Percentiles rank a stretch among this genome's conserved stretches.
phyloP scores from a whole-genome alignment of 208 protist genomes.

The Crithidia thermophila region DNA sequence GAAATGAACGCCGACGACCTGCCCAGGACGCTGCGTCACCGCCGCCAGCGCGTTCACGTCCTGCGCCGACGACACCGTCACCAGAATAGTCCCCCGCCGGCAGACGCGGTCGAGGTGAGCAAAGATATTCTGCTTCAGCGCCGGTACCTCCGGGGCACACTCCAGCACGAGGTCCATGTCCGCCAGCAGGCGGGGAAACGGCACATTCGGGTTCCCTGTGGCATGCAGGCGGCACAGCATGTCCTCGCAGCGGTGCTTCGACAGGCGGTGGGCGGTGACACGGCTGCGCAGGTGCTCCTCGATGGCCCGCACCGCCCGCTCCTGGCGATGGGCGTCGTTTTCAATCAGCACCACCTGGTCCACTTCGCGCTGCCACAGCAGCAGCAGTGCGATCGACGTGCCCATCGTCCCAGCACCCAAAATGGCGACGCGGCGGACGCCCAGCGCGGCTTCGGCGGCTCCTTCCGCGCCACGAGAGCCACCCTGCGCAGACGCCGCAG shows the following conservation, averaged over 20 bases:
- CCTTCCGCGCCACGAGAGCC: background rate
- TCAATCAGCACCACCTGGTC: constrained; percentile 79
- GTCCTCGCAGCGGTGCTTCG: constrained; percentile 24
- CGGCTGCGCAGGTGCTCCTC: constrained; percentile 33
- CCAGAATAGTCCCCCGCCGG: constrained; percentile 71
- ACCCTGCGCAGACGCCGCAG: background rate
- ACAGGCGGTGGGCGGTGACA: constrained; percentile 37
- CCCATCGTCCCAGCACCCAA: constrained; percentile 88
- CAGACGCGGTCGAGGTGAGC: constrained; percentile 65
- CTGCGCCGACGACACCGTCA: constrained; percentile 61
- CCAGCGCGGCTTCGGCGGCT: background rate
- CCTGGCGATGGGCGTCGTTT: constrained; percentile 41
- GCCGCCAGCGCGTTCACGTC: constrained; percentile 69
- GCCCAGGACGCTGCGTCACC: constrained; percentile 51
- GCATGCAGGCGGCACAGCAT: constrained; percentile 39
- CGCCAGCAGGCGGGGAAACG: constrained; percentile 36
- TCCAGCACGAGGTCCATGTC: constrained; percentile 77
- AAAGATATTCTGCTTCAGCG: constrained; percentile 78
- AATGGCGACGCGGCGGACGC: constrained; percentile 53
- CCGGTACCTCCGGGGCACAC: constrained; percentile 68
- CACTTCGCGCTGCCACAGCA: constrained; percentile 47
- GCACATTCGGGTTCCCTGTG: constrained; percentile 31
- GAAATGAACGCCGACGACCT: constrained; percentile 86
- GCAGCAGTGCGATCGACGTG: constrained; percentile 71
- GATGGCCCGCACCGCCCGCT: constrained; percentile 28